phyloP scores from a whole-genome alignment of 139 green algal genomes.

The Micromonas pusilla region DNA sequence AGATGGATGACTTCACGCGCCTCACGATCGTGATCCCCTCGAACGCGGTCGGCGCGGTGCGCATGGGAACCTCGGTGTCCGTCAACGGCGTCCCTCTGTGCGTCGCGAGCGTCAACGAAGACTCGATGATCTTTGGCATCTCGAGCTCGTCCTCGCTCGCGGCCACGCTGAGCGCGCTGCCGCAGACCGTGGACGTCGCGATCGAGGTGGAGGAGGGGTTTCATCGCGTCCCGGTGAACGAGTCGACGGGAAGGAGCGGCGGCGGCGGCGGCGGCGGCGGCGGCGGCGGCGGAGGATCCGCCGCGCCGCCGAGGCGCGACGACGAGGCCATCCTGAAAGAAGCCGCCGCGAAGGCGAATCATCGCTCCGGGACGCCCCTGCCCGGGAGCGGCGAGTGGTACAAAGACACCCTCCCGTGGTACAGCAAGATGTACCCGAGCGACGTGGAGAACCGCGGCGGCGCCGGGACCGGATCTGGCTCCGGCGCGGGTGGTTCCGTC shows the following conservation, averaged over 20 bases:
- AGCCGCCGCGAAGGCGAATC: too few species aligned
- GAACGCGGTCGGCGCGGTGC: background rate
- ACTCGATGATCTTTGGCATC: background rate
- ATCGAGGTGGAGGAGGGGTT: background rate
- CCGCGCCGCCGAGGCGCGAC: too few species aligned
- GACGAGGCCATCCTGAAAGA: too few species aligned
- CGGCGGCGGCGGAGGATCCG: too few species aligned
- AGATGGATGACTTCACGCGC: background rate
- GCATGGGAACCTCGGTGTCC: background rate
- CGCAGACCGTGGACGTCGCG: background rate
- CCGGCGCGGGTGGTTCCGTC: too few species aligned
- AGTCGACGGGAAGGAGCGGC: too few species aligned
- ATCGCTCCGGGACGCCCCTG: too few species aligned
- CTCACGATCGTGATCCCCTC: background rate
- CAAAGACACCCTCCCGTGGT: background rate
- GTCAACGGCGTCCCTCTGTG: background rate
- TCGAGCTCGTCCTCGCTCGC: background rate
- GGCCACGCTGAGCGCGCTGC: background rate
- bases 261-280: too few species aligned
- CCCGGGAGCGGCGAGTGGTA: background rate
- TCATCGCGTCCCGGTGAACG: too few species aligned
- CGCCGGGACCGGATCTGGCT: background rate
- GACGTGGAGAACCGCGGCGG: background rate
- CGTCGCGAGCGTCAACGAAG: background rate
- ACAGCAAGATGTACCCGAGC: background rate